Evolutionary conservation across 805 yeast species (phyloP).

Genomic region (Spathaspora hagerdaliae): DNA sequence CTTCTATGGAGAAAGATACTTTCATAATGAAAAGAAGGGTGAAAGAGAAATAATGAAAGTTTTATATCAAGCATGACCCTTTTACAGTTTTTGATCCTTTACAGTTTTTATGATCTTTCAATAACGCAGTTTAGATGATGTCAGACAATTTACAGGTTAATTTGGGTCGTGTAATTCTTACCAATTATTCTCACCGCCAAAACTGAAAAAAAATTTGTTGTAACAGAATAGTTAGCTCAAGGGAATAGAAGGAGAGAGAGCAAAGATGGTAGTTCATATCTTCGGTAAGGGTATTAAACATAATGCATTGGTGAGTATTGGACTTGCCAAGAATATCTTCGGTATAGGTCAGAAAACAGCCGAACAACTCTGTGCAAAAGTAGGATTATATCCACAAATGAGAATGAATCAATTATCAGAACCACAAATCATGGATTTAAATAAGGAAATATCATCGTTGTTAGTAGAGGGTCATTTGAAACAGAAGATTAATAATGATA

Average conservation of each 20-base stretch:
- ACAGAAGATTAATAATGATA: slow-evolving; percentile 73
- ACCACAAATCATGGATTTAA: slow-evolving; percentile 77
- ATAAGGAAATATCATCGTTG: slow-evolving; percentile 81
- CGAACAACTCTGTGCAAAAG: slow-evolving; percentile 71
- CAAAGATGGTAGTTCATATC: slow-evolving; percentile 39
- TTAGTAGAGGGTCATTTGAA: slow-evolving; percentile 78
- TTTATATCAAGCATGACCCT: no score
- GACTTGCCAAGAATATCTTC: slow-evolving; percentile 75
- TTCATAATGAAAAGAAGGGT: no score
- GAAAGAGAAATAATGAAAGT: no score
- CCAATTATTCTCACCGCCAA: background rate
- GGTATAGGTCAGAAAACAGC: slow-evolving; percentile 83
- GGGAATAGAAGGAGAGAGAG: no score
- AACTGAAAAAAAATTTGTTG: background rate
- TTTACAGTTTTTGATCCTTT: no score
- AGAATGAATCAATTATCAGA: slow-evolving; percentile 90
- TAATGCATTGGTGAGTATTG: slow-evolving; percentile 44
- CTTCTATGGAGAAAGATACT: no score
- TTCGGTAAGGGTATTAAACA: slow-evolving; percentile 43
- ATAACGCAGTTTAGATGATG: no score
- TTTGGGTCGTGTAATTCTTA: background rate
- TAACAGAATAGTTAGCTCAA: no score
- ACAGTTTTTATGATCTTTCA: no score
- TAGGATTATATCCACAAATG: slow-evolving; percentile 91
- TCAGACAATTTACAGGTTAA: background rate